Evolutionary conservation across 2,329 filamentous ascomycete genomes (phyloP).

Genomic region (Stachybotrys chlorohalonatus): DNA sequence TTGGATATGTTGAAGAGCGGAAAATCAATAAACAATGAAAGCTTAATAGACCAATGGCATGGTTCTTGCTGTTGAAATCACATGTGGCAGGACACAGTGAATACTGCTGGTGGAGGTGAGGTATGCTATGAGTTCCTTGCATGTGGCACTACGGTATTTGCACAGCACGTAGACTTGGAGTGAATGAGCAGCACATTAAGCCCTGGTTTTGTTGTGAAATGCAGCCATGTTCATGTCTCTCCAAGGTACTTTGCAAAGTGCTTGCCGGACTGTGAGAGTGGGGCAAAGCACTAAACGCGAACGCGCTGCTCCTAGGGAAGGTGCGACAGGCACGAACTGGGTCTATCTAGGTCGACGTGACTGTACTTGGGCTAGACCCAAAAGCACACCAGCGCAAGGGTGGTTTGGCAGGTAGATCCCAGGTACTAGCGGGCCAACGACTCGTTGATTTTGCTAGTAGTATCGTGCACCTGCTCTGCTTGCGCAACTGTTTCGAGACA

Average conservation of each 20-base stretch:
- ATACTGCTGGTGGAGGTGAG: background rate
- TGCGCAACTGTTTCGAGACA: background rate
- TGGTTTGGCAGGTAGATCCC: background rate
- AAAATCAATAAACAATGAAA: too few relatives aligned
- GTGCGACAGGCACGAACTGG: too few relatives aligned
- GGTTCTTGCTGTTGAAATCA: too few relatives aligned
- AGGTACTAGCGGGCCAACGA: background rate
- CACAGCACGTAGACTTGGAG: background rate
- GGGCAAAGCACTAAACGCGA: slow-evolving; percentile 1
- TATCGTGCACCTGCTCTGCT: background rate
- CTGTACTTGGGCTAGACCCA: too few relatives aligned
- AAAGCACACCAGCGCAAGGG: too few relatives aligned
- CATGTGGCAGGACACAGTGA: background rate
- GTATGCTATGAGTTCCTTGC: background rate
- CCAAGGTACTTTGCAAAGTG: background rate
- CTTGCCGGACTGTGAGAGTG: background rate
- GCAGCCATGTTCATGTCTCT: too few relatives aligned
- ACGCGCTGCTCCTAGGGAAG: background rate
- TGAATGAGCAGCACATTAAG: too few relatives aligned
- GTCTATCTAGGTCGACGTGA: too few relatives aligned
- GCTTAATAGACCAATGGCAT: too few relatives aligned
- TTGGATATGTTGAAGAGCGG: too few relatives aligned
- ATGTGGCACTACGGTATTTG: background rate
- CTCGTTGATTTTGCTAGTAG: background rate
- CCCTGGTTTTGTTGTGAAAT: too few relatives aligned